Evolutionary conservation across 2,329 filamentous ascomycete genomes (phyloP), one percentile per base, ranked within the genome.

Genomic region (Sodiomyces alkalinus): DNA sequence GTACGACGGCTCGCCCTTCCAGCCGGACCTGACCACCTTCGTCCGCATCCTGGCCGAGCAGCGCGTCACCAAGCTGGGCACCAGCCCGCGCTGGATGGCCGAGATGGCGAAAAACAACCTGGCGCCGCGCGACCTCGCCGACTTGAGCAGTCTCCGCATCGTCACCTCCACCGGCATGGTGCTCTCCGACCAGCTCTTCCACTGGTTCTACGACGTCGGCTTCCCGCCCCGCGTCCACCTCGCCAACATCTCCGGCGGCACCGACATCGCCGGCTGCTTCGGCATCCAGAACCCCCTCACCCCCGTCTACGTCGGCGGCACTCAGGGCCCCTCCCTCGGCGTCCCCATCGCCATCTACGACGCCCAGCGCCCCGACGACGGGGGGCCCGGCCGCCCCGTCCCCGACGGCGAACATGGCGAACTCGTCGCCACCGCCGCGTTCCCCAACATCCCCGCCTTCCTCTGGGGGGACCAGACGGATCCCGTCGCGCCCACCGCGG

Each of bases 1-100:
- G n/a, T 92, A 92, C 46, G 82, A 92, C 44, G 83, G 82, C 4
- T 82, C 74, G 7, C 82, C 82, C 0, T 83, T 92, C 49, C 53
- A 73, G 25, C 82, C 82, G 0, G 70, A 80, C 35, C 54, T 71
- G 2, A 62, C 55, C 12, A 62, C 68, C 4, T 71, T 83, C 39
- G 53, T 85, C 17, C 64, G 64, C 33, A 55, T 83, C 9, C 52
- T 75, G 10, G 66, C 60, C 11, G 58, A 74, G 36, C 69, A 79
- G 43, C 58, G 58, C 29, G 77, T 80, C 2, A 86, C 80, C 1
- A 69, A 75, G 40, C 55, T 90, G 6, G 82, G 83, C 2, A 75
- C 74, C 6, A 81, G 77, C 30, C 82, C 82, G 1, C 63, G 80
- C 4, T 92, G 79, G 63, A 59, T 92, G 41, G 67, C 75, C 28